Percentiles rank a stretch among this genome's conserved stretches.
Conservation (phyloP, 73 alveolate genomes). For the Loxodes magnus region DNA sequence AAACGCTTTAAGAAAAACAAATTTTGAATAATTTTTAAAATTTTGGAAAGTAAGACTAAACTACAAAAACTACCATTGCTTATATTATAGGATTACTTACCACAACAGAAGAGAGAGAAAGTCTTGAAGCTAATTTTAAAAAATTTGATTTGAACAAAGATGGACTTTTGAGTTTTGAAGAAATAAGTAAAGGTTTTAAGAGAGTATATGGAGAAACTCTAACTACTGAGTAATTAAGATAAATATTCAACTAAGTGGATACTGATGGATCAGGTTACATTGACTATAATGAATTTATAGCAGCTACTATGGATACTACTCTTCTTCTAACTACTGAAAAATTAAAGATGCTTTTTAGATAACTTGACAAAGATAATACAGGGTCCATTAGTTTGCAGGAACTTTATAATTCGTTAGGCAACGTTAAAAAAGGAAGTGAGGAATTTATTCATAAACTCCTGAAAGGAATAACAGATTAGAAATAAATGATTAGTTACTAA, state of each 20-base stretch:
- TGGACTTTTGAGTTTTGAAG: constrained; percentile 32
- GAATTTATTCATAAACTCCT: too few species aligned
- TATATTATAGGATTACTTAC: too few species aligned
- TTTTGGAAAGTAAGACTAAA: too few species aligned
- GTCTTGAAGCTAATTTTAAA: neutral
- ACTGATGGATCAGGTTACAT: constrained; percentile 9
- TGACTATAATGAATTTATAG: neutral
- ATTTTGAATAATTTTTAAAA: too few species aligned
- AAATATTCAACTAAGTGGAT: constrained; percentile 1
- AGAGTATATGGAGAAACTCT: neutral
- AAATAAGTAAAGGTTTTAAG: constrained; percentile 7
- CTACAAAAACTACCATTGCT: too few species aligned
- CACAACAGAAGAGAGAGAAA: too few species aligned
- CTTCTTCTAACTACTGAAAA: neutral
- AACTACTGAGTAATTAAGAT: neutral
- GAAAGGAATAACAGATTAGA: too few species aligned
- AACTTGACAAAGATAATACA: neutral
- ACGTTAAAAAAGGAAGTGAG: too few species aligned
- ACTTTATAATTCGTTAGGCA: too few species aligned
- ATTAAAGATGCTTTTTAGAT: neutral
- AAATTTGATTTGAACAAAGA: constrained; percentile 18
- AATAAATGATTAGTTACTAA: too few species aligned
- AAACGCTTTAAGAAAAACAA: too few species aligned
- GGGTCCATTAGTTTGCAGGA: too few species aligned
- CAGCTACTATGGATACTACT: constrained; percentile 7